These are phyloP conservation scores for Cryphonectria japonica DNA, from an alignment of 2,329 filamentous ascomycete genomes.

Conservation along the genomic window DNA sequence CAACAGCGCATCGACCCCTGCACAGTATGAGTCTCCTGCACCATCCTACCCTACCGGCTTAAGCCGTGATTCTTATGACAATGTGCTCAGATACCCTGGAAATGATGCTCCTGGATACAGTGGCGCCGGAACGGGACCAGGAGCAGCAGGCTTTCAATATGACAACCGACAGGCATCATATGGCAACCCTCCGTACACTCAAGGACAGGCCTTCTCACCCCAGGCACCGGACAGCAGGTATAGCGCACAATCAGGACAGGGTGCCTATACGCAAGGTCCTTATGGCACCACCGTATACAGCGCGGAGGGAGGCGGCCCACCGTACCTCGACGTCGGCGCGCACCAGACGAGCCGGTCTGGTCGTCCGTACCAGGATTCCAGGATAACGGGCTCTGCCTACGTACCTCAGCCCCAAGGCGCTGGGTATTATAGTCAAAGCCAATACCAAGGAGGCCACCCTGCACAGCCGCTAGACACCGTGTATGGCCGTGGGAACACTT, in stretches of 20 bases:
- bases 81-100: constrained; percentile 54
- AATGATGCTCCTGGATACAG: constrained; percentile 54
- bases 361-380: constrained; percentile 22
- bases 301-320: constrained; percentile 4
- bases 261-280: constrained; percentile 17
- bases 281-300: constrained; percentile 5
- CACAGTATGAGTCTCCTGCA: constrained; percentile 28
- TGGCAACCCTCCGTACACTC: constrained; percentile 29
- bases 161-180: constrained; percentile 37
- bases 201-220: constrained; percentile 13
- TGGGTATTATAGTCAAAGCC: constrained; percentile 38
- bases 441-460: constrained; percentile 38
- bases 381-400: constrained; percentile 16
- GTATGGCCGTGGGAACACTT: constrained; percentile 64
- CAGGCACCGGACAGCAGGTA: constrained; percentile 23
- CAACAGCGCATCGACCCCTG: constrained; percentile 32
- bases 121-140: constrained; percentile 31
- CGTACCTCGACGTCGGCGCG: constrained; percentile 19
- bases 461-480: constrained; percentile 56
- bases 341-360: neutral
- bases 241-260: constrained; percentile 6
- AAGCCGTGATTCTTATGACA: constrained; percentile 40
- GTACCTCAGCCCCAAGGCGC: constrained; percentile 8
- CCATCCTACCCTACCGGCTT: constrained; percentile 20
- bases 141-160: constrained; percentile 20